Percentiles rank a stretch among this genome's conserved stretches.
Conservation (phyloP, 345 rosid species). For the Reutealis trisperma region DNA sequence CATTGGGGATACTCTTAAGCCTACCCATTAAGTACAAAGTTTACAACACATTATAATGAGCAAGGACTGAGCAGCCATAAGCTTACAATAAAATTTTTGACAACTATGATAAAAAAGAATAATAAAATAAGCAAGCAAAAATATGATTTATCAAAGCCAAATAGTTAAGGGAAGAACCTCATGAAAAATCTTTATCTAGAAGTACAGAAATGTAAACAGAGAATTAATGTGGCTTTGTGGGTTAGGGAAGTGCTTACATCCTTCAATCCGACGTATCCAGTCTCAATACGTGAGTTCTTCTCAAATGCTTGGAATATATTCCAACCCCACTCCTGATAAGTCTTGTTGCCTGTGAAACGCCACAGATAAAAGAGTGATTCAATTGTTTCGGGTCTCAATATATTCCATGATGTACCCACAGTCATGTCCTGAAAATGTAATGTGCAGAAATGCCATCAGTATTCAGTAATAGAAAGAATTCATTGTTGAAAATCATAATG, state of each 20-base stretch:
- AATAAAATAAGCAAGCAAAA: neutral
- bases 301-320: conserved; percentile 94
- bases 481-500: neutral
- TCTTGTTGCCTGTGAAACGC: conserved; percentile 92
- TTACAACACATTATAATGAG: neutral
- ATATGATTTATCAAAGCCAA: neutral
- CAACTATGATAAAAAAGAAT: neutral
- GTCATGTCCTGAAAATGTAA: conserved; percentile 72
- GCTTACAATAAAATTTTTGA: neutral
- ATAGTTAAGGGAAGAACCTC: neutral
- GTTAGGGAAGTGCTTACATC: conserved; percentile 63
- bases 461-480: neutral
- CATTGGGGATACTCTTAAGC: no score
- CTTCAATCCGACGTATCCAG: conserved; percentile 92
- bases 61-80: neutral
- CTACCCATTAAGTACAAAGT: no score
- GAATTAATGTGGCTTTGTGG: neutral
- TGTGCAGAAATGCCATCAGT: neutral
- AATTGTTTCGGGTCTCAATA: conserved; percentile 92
- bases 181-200: neutral
- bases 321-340: conserved; percentile 99
- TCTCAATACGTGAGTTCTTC: conserved; percentile 77
- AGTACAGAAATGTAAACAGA: neutral
- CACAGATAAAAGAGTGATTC: conserved; percentile 95
- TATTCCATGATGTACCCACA: conserved; percentile 98